phyloP scores from a whole-genome alignment of 192 early-diverging fungal genomes.

The Linnemannia exigua region DNA sequence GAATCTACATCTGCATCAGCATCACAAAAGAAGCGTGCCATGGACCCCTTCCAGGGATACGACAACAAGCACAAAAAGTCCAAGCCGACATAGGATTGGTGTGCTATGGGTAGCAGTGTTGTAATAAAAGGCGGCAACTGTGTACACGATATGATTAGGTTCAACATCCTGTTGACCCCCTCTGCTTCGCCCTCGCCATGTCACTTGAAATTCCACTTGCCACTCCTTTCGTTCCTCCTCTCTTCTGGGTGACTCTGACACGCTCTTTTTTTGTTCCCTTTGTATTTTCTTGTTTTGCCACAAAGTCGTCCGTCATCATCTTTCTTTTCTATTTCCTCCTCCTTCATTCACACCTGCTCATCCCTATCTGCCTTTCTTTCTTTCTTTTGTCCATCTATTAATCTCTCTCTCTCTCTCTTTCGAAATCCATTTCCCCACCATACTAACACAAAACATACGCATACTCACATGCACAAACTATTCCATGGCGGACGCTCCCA shows the following conservation, averaged over 20 bases:
- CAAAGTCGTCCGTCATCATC: background rate
- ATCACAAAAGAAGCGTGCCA: constrained; percentile 20
- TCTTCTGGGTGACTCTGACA: no score
- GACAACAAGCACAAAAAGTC: constrained; percentile 34
- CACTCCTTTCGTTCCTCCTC: no score
- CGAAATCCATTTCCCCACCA: background rate
- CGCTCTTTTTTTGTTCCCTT: background rate
- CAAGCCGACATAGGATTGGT: background rate
- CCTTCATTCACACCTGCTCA: constrained; percentile 7
- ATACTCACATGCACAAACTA: constrained; percentile 35
- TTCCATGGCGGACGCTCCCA: constrained; percentile 20
- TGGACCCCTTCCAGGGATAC: constrained; percentile 50
- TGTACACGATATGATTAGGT: no score
- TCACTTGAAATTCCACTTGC: no score
- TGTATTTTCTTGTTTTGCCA: no score
- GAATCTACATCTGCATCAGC: constrained; percentile 1
- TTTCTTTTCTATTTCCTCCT: constrained; percentile 10
- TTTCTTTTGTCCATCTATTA: background rate
- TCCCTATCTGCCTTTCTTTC: background rate
- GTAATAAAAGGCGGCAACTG: no score
- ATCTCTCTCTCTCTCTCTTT: background rate
- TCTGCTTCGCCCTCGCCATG: no score
- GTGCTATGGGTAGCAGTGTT: no score
- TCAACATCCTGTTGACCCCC: no score
- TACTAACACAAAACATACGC: background rate